Base-by-base conservation (phyloP, 805 yeast species). In the Jamesozyma hellenica region DNA sequence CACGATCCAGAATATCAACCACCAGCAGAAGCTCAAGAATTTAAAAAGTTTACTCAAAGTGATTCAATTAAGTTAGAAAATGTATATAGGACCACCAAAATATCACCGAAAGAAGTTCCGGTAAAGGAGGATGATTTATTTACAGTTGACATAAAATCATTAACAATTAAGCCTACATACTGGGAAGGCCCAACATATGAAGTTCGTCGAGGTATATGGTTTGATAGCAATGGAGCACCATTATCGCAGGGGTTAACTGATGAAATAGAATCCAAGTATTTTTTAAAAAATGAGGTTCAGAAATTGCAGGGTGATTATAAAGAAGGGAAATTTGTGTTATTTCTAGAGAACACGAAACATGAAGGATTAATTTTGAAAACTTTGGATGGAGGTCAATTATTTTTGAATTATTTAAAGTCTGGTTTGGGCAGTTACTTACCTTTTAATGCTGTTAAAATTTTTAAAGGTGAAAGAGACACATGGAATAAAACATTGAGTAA, bases 131-230 rank as follows among this genome's bases (percentile, higher is more conserved):
- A 88, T 53, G 72, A 74, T 18, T 64, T 90, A 19, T 83, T 82
- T 51, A 75, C 77, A 50, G 95, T 86, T 4, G 76, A 85, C 51
- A 44, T 90, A 16, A 45, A 53, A 0, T 58, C 63, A 6, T 68
- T 77, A 59, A 69, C 68, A 36, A 57, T 88, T 50, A 47, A 61
- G 3, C 94, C 97, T 0, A 71, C 79, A 0, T 90, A 78, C 56
- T 90, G 96, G 96, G 77, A 75, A 7, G 96, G 96, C 1, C 92
- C 96, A 0, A 63, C 66, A 0, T 90, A 78, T 54, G 87, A 83
- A 43, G 81, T 90, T 1, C 67, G 95, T 34, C 64, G 96, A 40
- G 95, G 95, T 1, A 57, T 77, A 1, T 90, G 97, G 97, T 86
- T 85, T 55, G 62, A 67, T 28, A 55, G 71, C 9, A 73, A 73